Evolutionary conservation across 106 monocot species (phyloP).

Genomic region (Dendrobium officinale): DNA sequence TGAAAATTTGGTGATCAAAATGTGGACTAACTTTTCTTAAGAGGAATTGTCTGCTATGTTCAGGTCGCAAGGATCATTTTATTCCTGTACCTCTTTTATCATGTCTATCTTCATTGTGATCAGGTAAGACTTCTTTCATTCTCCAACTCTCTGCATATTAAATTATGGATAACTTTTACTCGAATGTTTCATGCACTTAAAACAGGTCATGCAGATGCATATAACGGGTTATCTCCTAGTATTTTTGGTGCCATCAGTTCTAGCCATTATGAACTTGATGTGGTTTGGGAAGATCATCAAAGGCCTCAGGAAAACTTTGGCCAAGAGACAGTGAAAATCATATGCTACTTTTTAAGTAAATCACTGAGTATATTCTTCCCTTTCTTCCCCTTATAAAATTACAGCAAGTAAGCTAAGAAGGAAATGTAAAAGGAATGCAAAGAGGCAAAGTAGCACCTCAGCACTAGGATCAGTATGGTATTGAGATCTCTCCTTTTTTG

Average conservation of each 20-base stretch:
- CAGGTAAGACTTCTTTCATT: constrained; percentile 31
- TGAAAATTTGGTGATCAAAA: not conserved
- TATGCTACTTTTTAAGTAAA: not conserved
- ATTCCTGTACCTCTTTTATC: constrained; percentile 75
- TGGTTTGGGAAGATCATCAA: constrained; percentile 88
- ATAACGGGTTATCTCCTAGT: constrained; percentile 48
- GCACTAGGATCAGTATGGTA: not conserved
- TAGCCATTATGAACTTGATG: constrained; percentile 68
- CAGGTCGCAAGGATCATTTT: constrained; percentile 80
- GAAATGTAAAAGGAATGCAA: not conserved
- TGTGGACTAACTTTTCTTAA: not conserved
- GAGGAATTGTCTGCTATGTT: constrained; percentile 4
- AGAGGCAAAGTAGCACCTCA: not conserved
- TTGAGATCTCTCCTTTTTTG: not conserved
- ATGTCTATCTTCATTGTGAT: constrained; percentile 69
- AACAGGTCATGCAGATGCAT: constrained; percentile 65
- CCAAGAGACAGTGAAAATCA: constrained; percentile 44
- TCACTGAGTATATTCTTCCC: not conserved
- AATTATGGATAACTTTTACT: no score
- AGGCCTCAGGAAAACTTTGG: constrained; percentile 64
- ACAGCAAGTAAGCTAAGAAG: not conserved
- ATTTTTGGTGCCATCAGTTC: constrained; percentile 40
- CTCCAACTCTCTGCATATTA: not conserved
- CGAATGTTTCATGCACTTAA: no score
- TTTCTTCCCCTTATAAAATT: no score